phyloP scores from a whole-genome alignment of 768 basidiomycete genomes.

The Leccinellum luteum region DNA sequence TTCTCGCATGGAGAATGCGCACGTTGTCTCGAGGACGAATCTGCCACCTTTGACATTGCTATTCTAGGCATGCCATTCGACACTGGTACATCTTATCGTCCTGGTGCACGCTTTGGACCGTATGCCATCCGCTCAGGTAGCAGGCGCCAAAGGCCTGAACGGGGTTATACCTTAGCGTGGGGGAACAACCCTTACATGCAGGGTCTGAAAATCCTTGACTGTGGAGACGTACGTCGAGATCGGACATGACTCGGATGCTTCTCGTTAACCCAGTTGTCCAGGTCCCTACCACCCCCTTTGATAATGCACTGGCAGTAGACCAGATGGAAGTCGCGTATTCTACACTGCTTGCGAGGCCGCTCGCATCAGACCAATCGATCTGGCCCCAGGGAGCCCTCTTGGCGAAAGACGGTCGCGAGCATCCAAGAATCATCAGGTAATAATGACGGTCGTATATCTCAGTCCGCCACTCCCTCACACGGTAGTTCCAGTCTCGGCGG shows the following conservation, averaged over 20 bases:
- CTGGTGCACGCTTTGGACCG: slow-evolving; percentile 85
- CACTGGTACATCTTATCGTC: slow-evolving; percentile 53
- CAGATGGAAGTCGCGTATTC: slow-evolving; percentile 87
- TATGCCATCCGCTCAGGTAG: slow-evolving; percentile 81
- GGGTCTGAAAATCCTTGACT: slow-evolving; percentile 67
- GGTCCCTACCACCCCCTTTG: slow-evolving; percentile 78
- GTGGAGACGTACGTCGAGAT: slow-evolving; percentile 62
- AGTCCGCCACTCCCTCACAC: neutral
- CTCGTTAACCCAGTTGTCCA: slow-evolving; percentile 24
- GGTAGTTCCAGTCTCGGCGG: slow-evolving; percentile 54
- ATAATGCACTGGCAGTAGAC: slow-evolving; percentile 79
- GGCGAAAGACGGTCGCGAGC: slow-evolving; percentile 57
- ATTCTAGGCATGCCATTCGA: slow-evolving; percentile 81
- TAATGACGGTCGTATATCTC: neutral
- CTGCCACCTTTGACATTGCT: slow-evolving; percentile 51
- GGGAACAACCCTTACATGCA: slow-evolving; percentile 59
- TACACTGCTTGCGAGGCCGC: slow-evolving; percentile 62
- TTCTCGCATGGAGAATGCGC: slow-evolving; percentile 80
- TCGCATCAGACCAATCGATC: slow-evolving; percentile 27
- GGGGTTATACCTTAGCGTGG: slow-evolving; percentile 73
- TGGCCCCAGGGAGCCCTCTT: slow-evolving; percentile 32
- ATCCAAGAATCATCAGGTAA: slow-evolving; percentile 72
- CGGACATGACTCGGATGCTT: neutral
- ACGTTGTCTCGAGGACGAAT: slow-evolving; percentile 23
- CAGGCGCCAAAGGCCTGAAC: slow-evolving; percentile 58